Evolutionary conservation across 73 alveolate genomes (phyloP).

Genomic region (Blepharisma stoltei): DNA sequence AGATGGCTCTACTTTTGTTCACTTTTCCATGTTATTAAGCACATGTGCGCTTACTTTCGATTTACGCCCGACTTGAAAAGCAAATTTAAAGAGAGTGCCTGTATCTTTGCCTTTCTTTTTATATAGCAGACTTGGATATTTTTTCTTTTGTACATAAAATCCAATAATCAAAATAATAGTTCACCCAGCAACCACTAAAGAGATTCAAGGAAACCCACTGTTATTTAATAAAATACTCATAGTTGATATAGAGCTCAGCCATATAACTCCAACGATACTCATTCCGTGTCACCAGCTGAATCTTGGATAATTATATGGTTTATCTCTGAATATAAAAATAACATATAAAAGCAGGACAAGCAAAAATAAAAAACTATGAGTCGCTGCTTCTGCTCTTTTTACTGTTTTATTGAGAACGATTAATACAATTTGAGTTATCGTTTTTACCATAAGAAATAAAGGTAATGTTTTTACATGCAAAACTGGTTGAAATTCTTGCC

Average conservation of each 20-base stretch:
- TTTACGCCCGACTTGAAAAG: too few relatives aligned
- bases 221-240: not conserved
- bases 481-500: conserved; percentile 29
- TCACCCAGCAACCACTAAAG: conserved; percentile 11
- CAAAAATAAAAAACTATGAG: conserved; percentile 15
- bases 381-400: not conserved
- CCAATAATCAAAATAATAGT: not conserved
- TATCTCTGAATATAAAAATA: not conserved
- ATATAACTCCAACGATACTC: not conserved
- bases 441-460: conserved; percentile 13
- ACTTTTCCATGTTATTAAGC: too few relatives aligned
- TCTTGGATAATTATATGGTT: conserved; percentile 22
- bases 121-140: not conserved
- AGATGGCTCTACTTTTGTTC: too few relatives aligned
- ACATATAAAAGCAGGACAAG: not conserved
- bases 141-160: not conserved
- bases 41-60: too few relatives aligned
- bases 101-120: not conserved
- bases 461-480: conserved; percentile 14
- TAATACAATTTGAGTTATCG: not conserved
- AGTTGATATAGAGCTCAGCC: not conserved
- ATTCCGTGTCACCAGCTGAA: conserved; percentile 26
- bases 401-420: not conserved
- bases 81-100: too few relatives aligned
- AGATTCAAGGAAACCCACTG: not conserved